Conservation (phyloP, 192 early-diverging fungal genomes). For the Coemansia sp. region DNA sequence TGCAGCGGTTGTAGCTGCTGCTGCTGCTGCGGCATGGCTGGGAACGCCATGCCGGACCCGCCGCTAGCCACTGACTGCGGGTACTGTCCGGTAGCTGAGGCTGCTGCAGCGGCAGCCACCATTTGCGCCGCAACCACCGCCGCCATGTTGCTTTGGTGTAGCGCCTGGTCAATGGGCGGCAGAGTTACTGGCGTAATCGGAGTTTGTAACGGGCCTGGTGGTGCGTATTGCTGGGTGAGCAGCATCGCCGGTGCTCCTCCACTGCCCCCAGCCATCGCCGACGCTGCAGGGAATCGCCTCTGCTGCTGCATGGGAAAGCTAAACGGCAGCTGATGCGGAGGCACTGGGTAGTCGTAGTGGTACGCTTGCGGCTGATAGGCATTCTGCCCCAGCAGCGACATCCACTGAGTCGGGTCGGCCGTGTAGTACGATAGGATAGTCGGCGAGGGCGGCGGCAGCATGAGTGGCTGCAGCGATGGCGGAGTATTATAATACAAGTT, state of each 20-base stretch:
- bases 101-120: conserved; percentile 22
- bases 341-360: conserved; percentile 45
- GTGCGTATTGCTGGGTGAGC: conserved; percentile 42
- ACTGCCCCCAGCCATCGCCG: conserved; percentile 18
- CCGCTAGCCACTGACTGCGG: conserved; percentile 18
- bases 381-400: conserved; percentile 45
- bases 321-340: conserved; percentile 29
- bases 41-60: conserved; percentile 15
- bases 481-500: conserved; percentile 28
- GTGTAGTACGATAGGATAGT: conserved; percentile 58
- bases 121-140: conserved; percentile 35
- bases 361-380: conserved; percentile 48
- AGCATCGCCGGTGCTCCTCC: conserved; percentile 34
- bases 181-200: conserved; percentile 23
- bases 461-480: conserved; percentile 43
- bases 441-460: conserved; percentile 58
- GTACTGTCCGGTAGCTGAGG: conserved; percentile 31
- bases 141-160: conserved; percentile 46
- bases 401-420: conserved; percentile 46
- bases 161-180: conserved; percentile 31
- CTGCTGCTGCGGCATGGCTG: conserved; percentile 22
- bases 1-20: conserved; percentile 27
- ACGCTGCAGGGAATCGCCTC: conserved; percentile 19
- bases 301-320: conserved; percentile 33
- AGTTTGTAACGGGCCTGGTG: conserved; percentile 21